Conservation (phyloP, 2,329 filamentous ascomycete genomes). For the Pseudogymnoascus sp. region DNA sequence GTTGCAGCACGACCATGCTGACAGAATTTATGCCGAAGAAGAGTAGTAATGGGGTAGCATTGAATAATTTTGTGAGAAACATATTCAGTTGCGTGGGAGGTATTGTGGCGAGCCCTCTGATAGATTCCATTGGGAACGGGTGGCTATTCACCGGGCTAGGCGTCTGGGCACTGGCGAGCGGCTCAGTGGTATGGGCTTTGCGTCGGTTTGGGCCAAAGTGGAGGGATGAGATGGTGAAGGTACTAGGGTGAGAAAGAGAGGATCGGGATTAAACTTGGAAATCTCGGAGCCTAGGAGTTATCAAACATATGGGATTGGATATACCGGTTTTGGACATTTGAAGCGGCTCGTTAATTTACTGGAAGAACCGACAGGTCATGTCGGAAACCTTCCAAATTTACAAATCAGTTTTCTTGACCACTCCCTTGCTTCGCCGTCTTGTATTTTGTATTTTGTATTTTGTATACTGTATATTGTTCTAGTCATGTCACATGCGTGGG, state of each 20-base stretch:
- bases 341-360: slow-evolving; percentile 4
- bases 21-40: slow-evolving; percentile 73
- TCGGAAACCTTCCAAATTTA: not conserved
- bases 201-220: slow-evolving; percentile 53
- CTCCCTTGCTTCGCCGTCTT: not conserved
- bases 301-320: not conserved
- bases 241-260: slow-evolving; percentile 15
- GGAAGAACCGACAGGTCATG: not conserved
- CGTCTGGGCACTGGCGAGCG: slow-evolving; percentile 42
- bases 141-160: slow-evolving; percentile 65
- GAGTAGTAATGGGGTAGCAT: slow-evolving; percentile 65
- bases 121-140: slow-evolving; percentile 63
- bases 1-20: slow-evolving; percentile 62
- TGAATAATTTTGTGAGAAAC: slow-evolving; percentile 77
- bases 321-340: not conserved
- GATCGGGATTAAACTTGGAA: not conserved
- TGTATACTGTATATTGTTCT: not conserved
- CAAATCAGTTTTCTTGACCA: not conserved
- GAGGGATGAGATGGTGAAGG: slow-evolving; percentile 54
- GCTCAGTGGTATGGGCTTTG: slow-evolving; percentile 55
- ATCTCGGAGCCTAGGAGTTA: not conserved
- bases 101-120: slow-evolving; percentile 63
- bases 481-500: not conserved
- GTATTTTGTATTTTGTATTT: no score
- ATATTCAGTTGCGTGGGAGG: slow-evolving; percentile 68